A percentile compares a stretch with the other conserved stretches of the same genome.
phyloP scores from a whole-genome alignment of 2,329 filamentous ascomycete genomes.

The Ceratocystis colombiana region DNA sequence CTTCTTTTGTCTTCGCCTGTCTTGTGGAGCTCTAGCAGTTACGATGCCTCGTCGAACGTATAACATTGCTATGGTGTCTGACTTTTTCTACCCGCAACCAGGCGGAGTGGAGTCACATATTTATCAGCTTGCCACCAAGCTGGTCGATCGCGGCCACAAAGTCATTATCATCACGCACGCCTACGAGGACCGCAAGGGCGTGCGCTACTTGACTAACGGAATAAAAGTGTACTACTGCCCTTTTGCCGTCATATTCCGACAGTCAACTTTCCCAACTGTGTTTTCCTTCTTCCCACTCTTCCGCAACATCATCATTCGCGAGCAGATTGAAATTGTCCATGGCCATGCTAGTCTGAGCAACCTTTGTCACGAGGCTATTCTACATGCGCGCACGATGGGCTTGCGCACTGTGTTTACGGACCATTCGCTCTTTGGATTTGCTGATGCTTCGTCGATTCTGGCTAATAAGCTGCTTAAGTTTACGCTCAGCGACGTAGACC shows the following conservation, averaged over 20 bases:
- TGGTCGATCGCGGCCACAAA: slow-evolving; percentile 95
- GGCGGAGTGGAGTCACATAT: slow-evolving; percentile 97
- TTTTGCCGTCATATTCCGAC: slow-evolving; percentile 90
- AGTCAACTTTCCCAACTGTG: slow-evolving; percentile 87
- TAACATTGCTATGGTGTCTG: slow-evolving; percentile 85
- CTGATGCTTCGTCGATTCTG: slow-evolving; percentile 87
- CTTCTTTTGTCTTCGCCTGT: not conserved
- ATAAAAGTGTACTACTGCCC: slow-evolving; percentile 97
- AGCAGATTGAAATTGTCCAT: slow-evolving; percentile 93
- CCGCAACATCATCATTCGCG: slow-evolving; percentile 86
- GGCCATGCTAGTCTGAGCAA: slow-evolving; percentile 92
- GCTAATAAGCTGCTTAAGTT: slow-evolving; percentile 98
- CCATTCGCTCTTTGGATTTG: slow-evolving; percentile 94
- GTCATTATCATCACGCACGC: slow-evolving; percentile 96
- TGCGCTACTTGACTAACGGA: slow-evolving; percentile 93
- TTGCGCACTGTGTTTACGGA: slow-evolving; percentile 93
- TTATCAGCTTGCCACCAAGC: slow-evolving; percentile 91
- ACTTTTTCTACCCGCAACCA: slow-evolving; percentile 98
- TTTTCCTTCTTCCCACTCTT: slow-evolving; percentile 99
- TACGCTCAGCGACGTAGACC: slow-evolving; percentile 88
- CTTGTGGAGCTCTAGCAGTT: slow-evolving; percentile 26
- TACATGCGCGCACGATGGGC: slow-evolving; percentile 94
- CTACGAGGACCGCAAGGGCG: slow-evolving; percentile 79
- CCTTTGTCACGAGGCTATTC: slow-evolving; percentile 85
- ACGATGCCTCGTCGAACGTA: slow-evolving; percentile 48